These are phyloP conservation scores for Globisporangium paddicum DNA, from an alignment of 352 stramenopile species.

Conservation along the genomic window DNA sequence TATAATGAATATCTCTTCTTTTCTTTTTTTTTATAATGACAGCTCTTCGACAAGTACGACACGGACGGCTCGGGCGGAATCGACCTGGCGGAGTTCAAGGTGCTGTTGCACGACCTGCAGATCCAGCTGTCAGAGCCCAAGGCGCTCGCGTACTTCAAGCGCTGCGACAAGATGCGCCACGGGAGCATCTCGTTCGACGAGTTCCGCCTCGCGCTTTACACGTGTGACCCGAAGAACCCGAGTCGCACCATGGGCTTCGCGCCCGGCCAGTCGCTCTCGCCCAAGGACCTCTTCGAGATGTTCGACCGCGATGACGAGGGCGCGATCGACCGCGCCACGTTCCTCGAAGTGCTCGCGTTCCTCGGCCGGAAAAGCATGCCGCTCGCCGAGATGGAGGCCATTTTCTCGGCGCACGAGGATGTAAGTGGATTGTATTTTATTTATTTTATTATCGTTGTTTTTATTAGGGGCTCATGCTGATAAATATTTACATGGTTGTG, in stretches of 20 bases:
- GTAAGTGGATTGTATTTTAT: too few species aligned
- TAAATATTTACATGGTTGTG: not conserved
- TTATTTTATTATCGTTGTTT: too few species aligned
- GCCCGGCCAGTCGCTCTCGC: constrained; percentile 57
- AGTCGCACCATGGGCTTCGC: constrained; percentile 62
- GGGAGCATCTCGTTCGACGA: constrained; percentile 78
- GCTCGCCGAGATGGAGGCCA: constrained; percentile 55
- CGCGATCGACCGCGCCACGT: constrained; percentile 58
- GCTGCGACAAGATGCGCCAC: constrained; percentile 56
- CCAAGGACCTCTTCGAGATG: constrained; percentile 81
- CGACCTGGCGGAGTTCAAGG: constrained; percentile 73
- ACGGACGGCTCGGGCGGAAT: constrained; percentile 69
- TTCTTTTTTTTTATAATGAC: too few species aligned
- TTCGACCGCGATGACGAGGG: constrained; percentile 70
- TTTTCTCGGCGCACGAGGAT: constrained; percentile 69
- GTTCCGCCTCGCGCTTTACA: constrained; percentile 72
- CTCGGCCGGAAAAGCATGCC: constrained; percentile 57
- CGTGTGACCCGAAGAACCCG: constrained; percentile 77
- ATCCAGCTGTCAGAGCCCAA: constrained; percentile 68
- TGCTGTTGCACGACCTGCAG: constrained; percentile 54
- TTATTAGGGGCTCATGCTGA: not conserved
- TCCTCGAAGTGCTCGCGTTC: constrained; percentile 66
- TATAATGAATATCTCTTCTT: too few species aligned
- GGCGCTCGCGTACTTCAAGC: constrained; percentile 70
- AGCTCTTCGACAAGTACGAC: constrained; percentile 86